Evolutionary conservation across 2,329 filamentous ascomycete genomes (phyloP).

Genomic region (Cordyceps cicadae): DNA sequence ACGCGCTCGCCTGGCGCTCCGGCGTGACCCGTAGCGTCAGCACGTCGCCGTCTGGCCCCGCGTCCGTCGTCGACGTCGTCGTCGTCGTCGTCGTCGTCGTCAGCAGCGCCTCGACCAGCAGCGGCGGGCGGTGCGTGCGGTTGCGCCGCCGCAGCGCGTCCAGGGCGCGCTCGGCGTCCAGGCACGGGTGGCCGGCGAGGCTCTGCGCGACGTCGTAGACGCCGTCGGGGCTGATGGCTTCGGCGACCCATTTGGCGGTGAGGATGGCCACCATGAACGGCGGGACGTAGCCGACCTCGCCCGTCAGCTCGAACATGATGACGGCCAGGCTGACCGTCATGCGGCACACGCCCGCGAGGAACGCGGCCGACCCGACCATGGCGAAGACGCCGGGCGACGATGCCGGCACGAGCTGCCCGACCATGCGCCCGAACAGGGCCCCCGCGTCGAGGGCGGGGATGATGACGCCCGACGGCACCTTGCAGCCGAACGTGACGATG

Average conservation of each 20-base stretch:
- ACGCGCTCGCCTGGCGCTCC: neutral
- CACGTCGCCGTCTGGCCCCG: too few relatives aligned
- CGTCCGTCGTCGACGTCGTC: neutral
- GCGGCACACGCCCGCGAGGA: constrained; percentile 82
- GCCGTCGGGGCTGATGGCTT: constrained; percentile 46
- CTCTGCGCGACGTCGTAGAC: constrained; percentile 54
- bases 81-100: neutral
- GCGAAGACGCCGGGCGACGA: constrained; percentile 85
- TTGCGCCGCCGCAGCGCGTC: constrained; percentile 25
- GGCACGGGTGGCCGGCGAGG: constrained; percentile 49
- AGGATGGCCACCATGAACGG: constrained; percentile 99
- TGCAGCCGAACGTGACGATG: constrained; percentile 82
- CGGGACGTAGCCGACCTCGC: constrained; percentile 88
- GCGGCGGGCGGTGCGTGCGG: constrained; percentile 30
- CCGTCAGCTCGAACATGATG: constrained; percentile 98
- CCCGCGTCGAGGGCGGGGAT: constrained; percentile 94
- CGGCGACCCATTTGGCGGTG: constrained; percentile 96
- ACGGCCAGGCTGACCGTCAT: constrained; percentile 98
- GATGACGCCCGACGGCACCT: constrained; percentile 91
- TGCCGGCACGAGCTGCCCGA: constrained; percentile 77
- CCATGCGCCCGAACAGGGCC: constrained; percentile 76
- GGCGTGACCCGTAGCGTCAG: neutral
- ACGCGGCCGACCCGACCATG: constrained; percentile 88
- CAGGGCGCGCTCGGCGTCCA: constrained; percentile 43
- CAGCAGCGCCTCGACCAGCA: neutral